Evolutionary conservation across 208 protist genomes (phyloP).

Genomic region (Leishmania guyanensis): DNA sequence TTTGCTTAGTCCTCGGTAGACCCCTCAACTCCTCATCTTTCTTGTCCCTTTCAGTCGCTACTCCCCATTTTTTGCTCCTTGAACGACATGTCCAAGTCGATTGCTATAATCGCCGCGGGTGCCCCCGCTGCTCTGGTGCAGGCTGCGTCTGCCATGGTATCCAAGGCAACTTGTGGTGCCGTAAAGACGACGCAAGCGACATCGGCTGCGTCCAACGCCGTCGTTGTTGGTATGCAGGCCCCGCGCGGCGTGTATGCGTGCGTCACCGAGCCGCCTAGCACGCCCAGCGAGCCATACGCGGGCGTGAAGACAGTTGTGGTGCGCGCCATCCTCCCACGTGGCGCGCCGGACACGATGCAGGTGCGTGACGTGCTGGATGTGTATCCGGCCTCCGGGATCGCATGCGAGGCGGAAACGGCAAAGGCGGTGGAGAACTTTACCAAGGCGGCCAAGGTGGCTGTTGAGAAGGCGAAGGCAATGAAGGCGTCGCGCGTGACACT

Average conservation of each 20-base stretch:
- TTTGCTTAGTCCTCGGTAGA: neutral
- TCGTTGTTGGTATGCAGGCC: constrained; percentile 66
- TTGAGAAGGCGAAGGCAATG: constrained; percentile 62
- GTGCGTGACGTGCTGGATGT: constrained; percentile 82
- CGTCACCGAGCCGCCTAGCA: constrained; percentile 43
- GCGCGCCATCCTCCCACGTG: constrained; percentile 71
- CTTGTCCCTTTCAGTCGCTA: neutral
- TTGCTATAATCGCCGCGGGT: constrained; percentile 59
- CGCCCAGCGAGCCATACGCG: constrained; percentile 42
- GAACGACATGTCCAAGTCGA: constrained; percentile 68
- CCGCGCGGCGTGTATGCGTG: constrained; percentile 65
- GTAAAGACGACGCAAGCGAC: constrained; percentile 45
- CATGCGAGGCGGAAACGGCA: constrained; percentile 47
- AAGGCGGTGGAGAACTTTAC: constrained; percentile 49
- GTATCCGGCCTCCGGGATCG: constrained; percentile 69
- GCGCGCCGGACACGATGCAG: constrained; percentile 50
- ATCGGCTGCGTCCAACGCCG: constrained; percentile 45
- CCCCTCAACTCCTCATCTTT: neutral
- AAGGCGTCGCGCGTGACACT: constrained; percentile 68
- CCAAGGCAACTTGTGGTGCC: constrained; percentile 64
- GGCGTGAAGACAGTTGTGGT: constrained; percentile 68
- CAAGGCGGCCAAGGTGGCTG: constrained; percentile 69
- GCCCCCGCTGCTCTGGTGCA: constrained; percentile 68
- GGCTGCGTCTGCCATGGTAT: constrained; percentile 56
- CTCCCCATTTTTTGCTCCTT: neutral